Conservation (phyloP, 352 stramenopile species). For the Phytophthora europaea region DNA sequence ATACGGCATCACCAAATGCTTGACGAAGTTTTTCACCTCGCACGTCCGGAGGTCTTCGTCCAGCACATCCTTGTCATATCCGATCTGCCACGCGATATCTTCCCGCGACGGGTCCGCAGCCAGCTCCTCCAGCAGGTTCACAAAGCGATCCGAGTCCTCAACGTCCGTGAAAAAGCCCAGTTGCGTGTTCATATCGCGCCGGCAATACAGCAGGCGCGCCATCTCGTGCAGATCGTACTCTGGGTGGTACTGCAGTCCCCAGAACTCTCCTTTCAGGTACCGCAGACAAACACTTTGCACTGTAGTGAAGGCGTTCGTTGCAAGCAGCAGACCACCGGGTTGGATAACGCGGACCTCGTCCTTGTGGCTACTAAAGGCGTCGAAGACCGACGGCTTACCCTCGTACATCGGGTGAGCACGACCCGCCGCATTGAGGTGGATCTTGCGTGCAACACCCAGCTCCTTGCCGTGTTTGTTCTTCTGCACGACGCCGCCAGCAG, state of each 20-base stretch:
- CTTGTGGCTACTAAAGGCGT: conserved; percentile 82
- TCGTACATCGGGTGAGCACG: conserved; percentile 82
- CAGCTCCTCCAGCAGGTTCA: conserved; percentile 68
- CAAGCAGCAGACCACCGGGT: conserved; percentile 58
- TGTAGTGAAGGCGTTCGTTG: conserved; percentile 64
- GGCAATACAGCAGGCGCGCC: conserved; percentile 73
- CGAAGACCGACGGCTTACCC: conserved; percentile 75
- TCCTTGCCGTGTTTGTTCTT: conserved; percentile 81
- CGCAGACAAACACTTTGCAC: conserved; percentile 69
- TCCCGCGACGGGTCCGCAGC: conserved; percentile 56
- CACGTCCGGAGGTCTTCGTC: conserved; percentile 71
- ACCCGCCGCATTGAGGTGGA: conserved; percentile 60
- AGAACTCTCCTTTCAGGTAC: conserved; percentile 80
- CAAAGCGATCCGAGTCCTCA: conserved; percentile 53
- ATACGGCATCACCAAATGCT: conserved; percentile 77
- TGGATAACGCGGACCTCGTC: conserved; percentile 76
- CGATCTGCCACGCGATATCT: conserved; percentile 73
- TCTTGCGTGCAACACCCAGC: conserved; percentile 75
- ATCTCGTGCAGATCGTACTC: conserved; percentile 87
- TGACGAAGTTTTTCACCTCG: conserved; percentile 82
- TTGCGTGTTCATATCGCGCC: conserved; percentile 66
- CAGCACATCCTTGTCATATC: conserved; percentile 75
- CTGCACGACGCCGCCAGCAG: conserved; percentile 59
- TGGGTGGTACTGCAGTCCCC: conserved; percentile 81
- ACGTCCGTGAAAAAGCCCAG: conserved; percentile 74